These are phyloP conservation scores for Gilbertella persicaria DNA, from an alignment of 371 early-diverging fungal species.

Conservation along the genomic window DNA sequence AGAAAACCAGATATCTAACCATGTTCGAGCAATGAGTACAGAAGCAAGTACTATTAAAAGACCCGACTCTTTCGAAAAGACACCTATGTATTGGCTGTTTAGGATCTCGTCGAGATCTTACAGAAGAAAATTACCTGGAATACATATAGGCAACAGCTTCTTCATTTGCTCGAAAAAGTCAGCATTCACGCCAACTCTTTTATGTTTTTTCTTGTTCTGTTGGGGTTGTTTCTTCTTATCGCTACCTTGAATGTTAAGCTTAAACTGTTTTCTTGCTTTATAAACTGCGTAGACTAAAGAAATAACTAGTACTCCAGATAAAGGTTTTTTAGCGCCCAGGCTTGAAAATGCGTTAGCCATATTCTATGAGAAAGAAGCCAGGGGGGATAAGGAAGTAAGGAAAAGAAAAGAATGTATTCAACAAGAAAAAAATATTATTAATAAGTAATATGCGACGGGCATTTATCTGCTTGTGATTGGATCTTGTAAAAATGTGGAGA, in stretches of 20 bases:
- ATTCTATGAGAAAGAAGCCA: neutral
- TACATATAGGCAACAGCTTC: conserved; percentile 70
- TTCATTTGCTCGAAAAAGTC: conserved; percentile 80
- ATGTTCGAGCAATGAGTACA: conserved; percentile 71
- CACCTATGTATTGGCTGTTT: conserved; percentile 29
- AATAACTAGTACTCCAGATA: conserved; percentile 34
- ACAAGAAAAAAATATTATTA: conserved; percentile 1
- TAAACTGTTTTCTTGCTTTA: conserved; percentile 33
- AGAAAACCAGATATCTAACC: conserved; percentile 78
- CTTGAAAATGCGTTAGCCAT: conserved; percentile 42
- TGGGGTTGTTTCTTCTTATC: conserved; percentile 4
- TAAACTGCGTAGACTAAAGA: conserved; percentile 41
- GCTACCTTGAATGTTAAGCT: conserved; percentile 7
- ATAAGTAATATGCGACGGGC: neutral
- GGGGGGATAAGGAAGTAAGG: conserved; percentile 1
- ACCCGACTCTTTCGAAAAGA: conserved; percentile 66
- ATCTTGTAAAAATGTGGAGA: neutral
- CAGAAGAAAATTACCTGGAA: conserved; percentile 52
- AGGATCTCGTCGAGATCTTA: no score
- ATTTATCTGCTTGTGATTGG: neutral
- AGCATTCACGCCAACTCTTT: conserved; percentile 64
- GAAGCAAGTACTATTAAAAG: conserved; percentile 64
- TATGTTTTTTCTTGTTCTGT: conserved; percentile 24
- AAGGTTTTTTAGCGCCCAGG: conserved; percentile 32
- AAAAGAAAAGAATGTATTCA: conserved; percentile 6